A percentile compares a stretch with the other conserved stretches of the same genome.
Evolutionary conservation across 2,329 filamentous ascomycete genomes (phyloP).

Genomic region (Botryotinia calthae): DNA sequence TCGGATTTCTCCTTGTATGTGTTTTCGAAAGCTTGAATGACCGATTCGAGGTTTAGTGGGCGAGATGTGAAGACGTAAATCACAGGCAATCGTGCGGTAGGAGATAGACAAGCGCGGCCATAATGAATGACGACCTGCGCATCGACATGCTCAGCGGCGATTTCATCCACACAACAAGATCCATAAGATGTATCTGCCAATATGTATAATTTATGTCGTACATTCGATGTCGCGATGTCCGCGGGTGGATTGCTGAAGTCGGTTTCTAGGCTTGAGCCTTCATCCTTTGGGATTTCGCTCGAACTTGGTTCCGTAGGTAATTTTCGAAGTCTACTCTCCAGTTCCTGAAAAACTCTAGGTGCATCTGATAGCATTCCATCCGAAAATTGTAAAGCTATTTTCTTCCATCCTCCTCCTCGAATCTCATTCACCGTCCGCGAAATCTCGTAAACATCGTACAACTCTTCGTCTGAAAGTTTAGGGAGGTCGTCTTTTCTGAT

Average conservation of each 20-base stretch:
- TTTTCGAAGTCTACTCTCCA: slow-evolving; percentile 51
- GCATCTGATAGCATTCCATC: slow-evolving; percentile 89
- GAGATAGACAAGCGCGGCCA: slow-evolving; percentile 86
- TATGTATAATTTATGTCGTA: slow-evolving; percentile 61
- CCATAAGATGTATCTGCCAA: slow-evolving; percentile 96
- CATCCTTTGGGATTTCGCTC: slow-evolving; percentile 12
- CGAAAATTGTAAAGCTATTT: slow-evolving; percentile 91
- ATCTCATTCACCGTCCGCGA: slow-evolving; percentile 76
- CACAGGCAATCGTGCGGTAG: slow-evolving; percentile 81
- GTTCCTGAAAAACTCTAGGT: slow-evolving; percentile 69
- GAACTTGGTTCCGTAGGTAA: slow-evolving; percentile 18
- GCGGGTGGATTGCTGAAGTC: slow-evolving; percentile 25
- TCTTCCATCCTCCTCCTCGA: slow-evolving; percentile 64
- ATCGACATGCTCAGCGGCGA: slow-evolving; percentile 89
- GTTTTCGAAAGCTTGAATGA: slow-evolving; percentile 58
- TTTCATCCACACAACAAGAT: slow-evolving; percentile 94
- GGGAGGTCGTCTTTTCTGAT: not conserved
- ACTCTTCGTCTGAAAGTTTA: slow-evolving; percentile 57
- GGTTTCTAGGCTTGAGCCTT: slow-evolving; percentile 24
- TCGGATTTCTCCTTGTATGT: slow-evolving; percentile 60
- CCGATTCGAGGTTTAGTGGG: slow-evolving; percentile 59
- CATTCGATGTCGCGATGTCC: not conserved
- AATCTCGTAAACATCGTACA: slow-evolving; percentile 80
- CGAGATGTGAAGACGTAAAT: slow-evolving; percentile 86
- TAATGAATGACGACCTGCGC: slow-evolving; percentile 94